Percentiles rank a stretch among this genome's conserved stretches.
Conservation (phyloP, 805 yeast species). For the Maudiozyma pseudohumilis region DNA sequence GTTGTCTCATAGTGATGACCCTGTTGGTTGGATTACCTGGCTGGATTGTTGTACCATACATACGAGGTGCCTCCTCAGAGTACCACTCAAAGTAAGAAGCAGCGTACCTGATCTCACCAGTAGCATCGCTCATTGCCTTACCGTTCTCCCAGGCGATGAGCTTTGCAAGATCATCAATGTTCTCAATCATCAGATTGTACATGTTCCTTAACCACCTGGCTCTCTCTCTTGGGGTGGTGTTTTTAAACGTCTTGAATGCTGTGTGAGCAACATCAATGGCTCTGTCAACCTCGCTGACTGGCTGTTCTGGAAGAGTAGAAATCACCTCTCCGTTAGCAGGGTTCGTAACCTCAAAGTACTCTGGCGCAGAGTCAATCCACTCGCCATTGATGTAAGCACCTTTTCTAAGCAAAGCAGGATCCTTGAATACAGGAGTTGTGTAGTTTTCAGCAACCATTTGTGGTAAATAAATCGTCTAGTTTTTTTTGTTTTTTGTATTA, state of each 20-base stretch:
- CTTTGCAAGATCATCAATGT: constrained; percentile 47
- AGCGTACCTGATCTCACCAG: constrained; percentile 48
- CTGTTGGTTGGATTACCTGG: constrained; percentile 43
- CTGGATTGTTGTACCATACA: constrained; percentile 48
- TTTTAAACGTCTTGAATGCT: constrained; percentile 38
- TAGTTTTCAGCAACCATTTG: constrained; percentile 1
- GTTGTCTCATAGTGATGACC: constrained; percentile 45
- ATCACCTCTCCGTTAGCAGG: constrained; percentile 61
- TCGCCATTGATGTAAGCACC: constrained; percentile 62
- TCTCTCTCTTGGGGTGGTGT: constrained; percentile 42
- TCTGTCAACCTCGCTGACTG: constrained; percentile 47
- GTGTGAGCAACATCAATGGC: constrained; percentile 41
- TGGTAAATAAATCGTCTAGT: too few relatives aligned
- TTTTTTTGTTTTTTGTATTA: too few relatives aligned
- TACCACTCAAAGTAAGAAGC: constrained; percentile 85
- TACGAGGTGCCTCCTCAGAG: constrained; percentile 52
- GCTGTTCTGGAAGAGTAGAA: constrained; percentile 53
- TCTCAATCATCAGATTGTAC: constrained; percentile 42
- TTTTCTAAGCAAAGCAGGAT: constrained; percentile 44
- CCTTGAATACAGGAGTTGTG: constrained; percentile 30
- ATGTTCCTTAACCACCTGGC: constrained; percentile 41
- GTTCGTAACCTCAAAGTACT: constrained; percentile 55
- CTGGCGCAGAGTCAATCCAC: constrained; percentile 43
- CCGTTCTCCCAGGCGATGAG: constrained; percentile 54
- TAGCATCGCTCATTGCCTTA: constrained; percentile 43